Conservation (phyloP, 148 eudicot genomes). For the Vaccinium macrocarpon region DNA sequence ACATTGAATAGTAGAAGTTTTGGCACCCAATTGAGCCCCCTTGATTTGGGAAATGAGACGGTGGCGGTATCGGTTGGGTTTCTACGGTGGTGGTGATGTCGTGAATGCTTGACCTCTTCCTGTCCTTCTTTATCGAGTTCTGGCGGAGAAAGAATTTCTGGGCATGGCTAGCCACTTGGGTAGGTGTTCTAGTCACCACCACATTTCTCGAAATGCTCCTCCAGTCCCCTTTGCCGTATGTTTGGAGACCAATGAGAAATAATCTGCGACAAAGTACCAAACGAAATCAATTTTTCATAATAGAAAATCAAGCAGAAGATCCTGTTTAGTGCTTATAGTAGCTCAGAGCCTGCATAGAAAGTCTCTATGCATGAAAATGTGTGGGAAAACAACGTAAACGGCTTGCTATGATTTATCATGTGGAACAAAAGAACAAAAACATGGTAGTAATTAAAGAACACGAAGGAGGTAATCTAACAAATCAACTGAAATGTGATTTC, state of each 20-base stretch:
- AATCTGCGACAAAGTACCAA: slow-evolving; percentile 27
- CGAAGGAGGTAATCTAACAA: no score
- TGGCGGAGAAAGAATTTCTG: slow-evolving; percentile 66
- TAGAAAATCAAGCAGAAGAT: not conserved
- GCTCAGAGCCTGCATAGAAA: not conserved
- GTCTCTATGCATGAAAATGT: not conserved
- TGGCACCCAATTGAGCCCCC: slow-evolving; percentile 31
- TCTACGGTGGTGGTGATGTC: slow-evolving; percentile 57
- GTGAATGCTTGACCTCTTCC: slow-evolving; percentile 72
- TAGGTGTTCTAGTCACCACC: slow-evolving; percentile 63
- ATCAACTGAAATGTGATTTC: not conserved
- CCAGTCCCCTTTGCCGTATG: slow-evolving; percentile 72
- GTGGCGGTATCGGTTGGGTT: slow-evolving; percentile 35
- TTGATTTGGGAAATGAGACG: slow-evolving; percentile 28
- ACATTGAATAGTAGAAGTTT: slow-evolving; percentile 27
- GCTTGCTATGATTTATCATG: not conserved
- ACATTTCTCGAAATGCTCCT: slow-evolving; percentile 68
- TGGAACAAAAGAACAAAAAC: not conserved
- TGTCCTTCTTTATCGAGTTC: slow-evolving; percentile 52
- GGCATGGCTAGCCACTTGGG: slow-evolving; percentile 76
- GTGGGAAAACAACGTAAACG: not conserved
- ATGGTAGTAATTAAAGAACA: not conserved
- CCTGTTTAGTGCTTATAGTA: not conserved
- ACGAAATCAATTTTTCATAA: not conserved
- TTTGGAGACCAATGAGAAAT: slow-evolving; percentile 50